These are phyloP conservation scores for Pichia sporocuriosa DNA, from an alignment of 805 yeast genomes.

Conservation along the genomic window DNA sequence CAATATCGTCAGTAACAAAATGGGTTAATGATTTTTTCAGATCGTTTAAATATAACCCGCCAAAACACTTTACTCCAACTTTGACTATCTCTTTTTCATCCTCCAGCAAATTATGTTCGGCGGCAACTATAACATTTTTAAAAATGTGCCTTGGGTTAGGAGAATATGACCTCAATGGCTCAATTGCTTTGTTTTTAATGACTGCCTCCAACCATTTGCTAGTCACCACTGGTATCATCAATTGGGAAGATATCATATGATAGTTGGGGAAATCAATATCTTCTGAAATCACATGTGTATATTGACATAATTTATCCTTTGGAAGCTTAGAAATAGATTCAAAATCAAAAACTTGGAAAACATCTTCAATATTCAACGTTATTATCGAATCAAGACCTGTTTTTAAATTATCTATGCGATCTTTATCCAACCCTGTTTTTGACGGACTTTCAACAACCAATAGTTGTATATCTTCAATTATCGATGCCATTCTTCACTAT, in stretches of 20 bases:
- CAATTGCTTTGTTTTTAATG: slow-evolving; percentile 32
- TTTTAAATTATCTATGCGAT: slow-evolving; percentile 1
- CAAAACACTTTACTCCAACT: slow-evolving; percentile 64
- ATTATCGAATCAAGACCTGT: neutral
- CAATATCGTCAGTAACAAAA: slow-evolving; percentile 48
- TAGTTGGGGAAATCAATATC: slow-evolving; percentile 48
- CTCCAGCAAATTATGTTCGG: slow-evolving; percentile 50
- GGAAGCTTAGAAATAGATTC: slow-evolving; percentile 14
- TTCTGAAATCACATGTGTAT: slow-evolving; percentile 46
- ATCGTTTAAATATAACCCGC: slow-evolving; percentile 63
- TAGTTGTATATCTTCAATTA: slow-evolving; percentile 5
- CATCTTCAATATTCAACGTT: slow-evolving; percentile 1
- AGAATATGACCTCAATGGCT: slow-evolving; percentile 53
- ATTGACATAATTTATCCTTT: slow-evolving; percentile 13
- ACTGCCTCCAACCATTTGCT: slow-evolving; percentile 56
- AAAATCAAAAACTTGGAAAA: slow-evolving; percentile 6
- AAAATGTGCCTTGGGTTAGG: slow-evolving; percentile 68
- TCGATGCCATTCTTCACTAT: neutral
- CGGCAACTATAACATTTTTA: slow-evolving; percentile 45
- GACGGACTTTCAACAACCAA: neutral
- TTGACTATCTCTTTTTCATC: slow-evolving; percentile 50
- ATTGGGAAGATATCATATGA: slow-evolving; percentile 33
- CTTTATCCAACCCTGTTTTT: neutral
- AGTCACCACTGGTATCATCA: slow-evolving; percentile 61
- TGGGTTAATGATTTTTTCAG: slow-evolving; percentile 75